A percentile compares a stretch with the other conserved stretches of the same genome.
These are phyloP conservation scores for Aspergillus neotritici DNA, from an alignment of 2,329 filamentous ascomycete species.

Conservation along the genomic window DNA sequence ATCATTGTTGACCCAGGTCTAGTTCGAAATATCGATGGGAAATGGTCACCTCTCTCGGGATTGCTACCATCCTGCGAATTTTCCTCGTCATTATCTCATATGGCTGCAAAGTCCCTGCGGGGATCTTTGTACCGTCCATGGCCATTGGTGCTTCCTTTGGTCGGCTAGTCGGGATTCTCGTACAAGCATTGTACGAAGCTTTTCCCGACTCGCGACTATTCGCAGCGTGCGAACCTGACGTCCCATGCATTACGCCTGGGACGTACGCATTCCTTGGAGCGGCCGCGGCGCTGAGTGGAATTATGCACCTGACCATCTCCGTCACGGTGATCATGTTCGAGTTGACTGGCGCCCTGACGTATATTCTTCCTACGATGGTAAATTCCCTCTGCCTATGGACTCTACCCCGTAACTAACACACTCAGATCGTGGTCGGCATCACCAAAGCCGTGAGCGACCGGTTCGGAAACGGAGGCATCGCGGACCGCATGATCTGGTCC, in stretches of 20 bases:
- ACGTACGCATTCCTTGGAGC: slow-evolving; percentile 96
- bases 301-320: slow-evolving; percentile 96
- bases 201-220: slow-evolving; percentile 82
- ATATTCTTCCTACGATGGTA: slow-evolving; percentile 92
- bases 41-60: slow-evolving; percentile 70
- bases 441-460: slow-evolving; percentile 89
- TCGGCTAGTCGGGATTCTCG: slow-evolving; percentile 86
- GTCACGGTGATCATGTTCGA: slow-evolving; percentile 99
- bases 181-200: slow-evolving; percentile 80
- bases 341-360: slow-evolving; percentile 91
- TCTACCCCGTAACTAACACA: slow-evolving; percentile 6
- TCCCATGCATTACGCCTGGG: slow-evolving; percentile 92
- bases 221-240: slow-evolving; percentile 78
- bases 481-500: slow-evolving; percentile 98
- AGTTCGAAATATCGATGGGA: slow-evolving; percentile 62
- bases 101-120: slow-evolving; percentile 94
- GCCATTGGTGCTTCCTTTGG: slow-evolving; percentile 93
- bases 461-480: slow-evolving; percentile 93
- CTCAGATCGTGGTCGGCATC: slow-evolving; percentile 81
- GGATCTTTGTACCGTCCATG: slow-evolving; percentile 98
- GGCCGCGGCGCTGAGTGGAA: slow-evolving; percentile 83
- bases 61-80: slow-evolving; percentile 75
- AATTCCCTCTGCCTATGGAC: slow-evolving; percentile 11
- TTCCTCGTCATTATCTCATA: slow-evolving; percentile 92
- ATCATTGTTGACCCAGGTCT: slow-evolving; percentile 2